Base-by-base conservation (phyloP, 306 rosid species). In the Calophaca sinica region DNA sequence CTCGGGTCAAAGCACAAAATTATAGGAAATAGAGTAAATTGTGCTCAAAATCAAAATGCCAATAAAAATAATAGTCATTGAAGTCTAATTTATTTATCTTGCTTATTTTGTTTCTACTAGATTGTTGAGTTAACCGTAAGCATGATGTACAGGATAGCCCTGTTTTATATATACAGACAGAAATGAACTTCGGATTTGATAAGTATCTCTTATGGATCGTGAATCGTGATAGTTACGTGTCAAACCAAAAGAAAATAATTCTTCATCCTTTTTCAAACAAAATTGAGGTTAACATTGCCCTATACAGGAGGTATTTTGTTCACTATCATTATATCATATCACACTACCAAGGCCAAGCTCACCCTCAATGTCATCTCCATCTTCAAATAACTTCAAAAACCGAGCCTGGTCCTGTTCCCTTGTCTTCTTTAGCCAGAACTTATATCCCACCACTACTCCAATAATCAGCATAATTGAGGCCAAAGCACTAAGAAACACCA, bases 391-490 rank as follows among this genome's bases (percentile, higher is more conserved):
- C 80, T 88, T 87, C 66, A 89, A 33, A 71, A 91, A 86, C 84
- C 96, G 85, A 75, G 93, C 91, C 78, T 87, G 98, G 65, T 94
- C 93, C 29, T 83, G 82, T 78, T 86, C 81, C 70, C 92, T 88
- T 84, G 73, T 83, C 84, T 81, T 91, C 88, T 83, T 91, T 79
- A 80, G 90, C 96, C 98, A 89, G 80, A 80, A 87, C 77, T 89
- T 94, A 81, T 79, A 88, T 15, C 73, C 88, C 46, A 32, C 74
- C 42, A 84, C 81, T 62, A 79, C 70, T 62, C 90, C 90, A 12
- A 86, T 4, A 60, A 79, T 58, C 7, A 83, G 61, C 39, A 76
- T 66, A 2, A 78, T 62, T 53, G 86, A 70, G 33, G 76, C 74
- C 29, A 76, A 57, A 54, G 11, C 81, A 78, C 84, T 61, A 41